Percentiles rank a stretch among this genome's conserved stretches.
phyloP scores from a whole-genome alignment of 2,329 filamentous ascomycete species.

The Fusarium circinatum region DNA sequence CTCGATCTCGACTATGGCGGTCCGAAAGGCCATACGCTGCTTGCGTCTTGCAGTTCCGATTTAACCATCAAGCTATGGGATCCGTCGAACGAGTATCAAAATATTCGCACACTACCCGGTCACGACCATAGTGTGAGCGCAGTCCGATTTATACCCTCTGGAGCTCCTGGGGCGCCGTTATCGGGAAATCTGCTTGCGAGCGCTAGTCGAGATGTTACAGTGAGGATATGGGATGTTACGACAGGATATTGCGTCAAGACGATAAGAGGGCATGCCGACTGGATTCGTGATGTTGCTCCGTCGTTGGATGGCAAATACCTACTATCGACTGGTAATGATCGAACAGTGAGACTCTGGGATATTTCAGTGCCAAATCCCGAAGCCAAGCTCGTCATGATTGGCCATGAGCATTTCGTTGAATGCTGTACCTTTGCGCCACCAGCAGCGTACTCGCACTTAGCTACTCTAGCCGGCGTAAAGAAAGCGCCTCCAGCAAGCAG shows the following conservation, averaged over 20 bases:
- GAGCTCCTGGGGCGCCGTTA: constrained; percentile 79
- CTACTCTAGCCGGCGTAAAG: constrained; percentile 82
- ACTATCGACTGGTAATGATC: constrained; percentile 84
- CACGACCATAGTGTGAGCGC: constrained; percentile 94
- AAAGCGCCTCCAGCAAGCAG: constrained; percentile 79
- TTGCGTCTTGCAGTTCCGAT: constrained; percentile 82
- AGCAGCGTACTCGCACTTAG: constrained; percentile 79
- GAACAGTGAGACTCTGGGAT: constrained; percentile 87
- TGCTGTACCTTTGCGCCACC: constrained; percentile 89
- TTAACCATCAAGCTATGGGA: constrained; percentile 97
- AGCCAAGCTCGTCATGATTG: constrained; percentile 80
- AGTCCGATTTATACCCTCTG: constrained; percentile 87
- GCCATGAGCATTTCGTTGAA: constrained; percentile 87
- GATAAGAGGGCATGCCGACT: constrained; percentile 84
- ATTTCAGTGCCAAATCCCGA: constrained; percentile 73
- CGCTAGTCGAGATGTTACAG: constrained; percentile 84
- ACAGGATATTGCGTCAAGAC: constrained; percentile 94
- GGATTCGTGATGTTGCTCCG: constrained; percentile 89
- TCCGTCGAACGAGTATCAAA: constrained; percentile 91
- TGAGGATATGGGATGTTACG: constrained; percentile 92
- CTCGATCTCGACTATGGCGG: constrained; percentile 92
- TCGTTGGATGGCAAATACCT: constrained; percentile 86
- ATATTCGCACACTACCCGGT: constrained; percentile 88
- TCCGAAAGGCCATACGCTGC: constrained; percentile 66
- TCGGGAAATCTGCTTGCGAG: constrained; percentile 87